These are phyloP conservation scores for Calonectria pauciramosa DNA, from an alignment of 2,329 filamentous ascomycete genomes.

Conservation along the genomic window DNA sequence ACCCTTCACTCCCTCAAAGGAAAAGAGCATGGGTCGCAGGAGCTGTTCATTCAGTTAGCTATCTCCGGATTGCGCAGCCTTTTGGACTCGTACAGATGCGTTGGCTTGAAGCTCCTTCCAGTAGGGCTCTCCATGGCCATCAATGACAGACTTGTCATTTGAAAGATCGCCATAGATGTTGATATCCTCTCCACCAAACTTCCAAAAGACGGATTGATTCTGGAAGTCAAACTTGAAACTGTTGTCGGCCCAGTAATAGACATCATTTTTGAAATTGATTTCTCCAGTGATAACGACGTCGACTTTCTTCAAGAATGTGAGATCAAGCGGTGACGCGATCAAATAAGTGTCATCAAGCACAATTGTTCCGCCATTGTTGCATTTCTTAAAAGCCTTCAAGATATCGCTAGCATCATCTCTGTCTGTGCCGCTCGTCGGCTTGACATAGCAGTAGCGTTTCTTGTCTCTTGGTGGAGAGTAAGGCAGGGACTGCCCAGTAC, in stretches of 20 bases:
- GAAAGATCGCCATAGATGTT: conserved; percentile 77
- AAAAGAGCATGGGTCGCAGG: conserved; percentile 40
- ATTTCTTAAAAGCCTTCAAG: conserved; percentile 51
- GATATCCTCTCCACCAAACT: conserved; percentile 55
- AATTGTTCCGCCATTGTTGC: conserved; percentile 74
- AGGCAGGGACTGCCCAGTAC: conserved; percentile 34
- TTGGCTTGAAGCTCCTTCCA: conserved; percentile 40
- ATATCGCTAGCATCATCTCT: conserved; percentile 37
- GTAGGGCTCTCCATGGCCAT: conserved; percentile 51
- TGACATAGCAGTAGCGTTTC: conserved; percentile 36
- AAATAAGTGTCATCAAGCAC: conserved; percentile 72
- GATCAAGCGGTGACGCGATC: conserved; percentile 74
- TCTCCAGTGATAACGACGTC: conserved; percentile 71
- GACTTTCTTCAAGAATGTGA: conserved; percentile 74
- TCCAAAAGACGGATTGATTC: conserved; percentile 65
- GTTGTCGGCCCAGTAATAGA: conserved; percentile 77
- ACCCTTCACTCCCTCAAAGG: conserved; percentile 53
- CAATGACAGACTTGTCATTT: conserved; percentile 76
- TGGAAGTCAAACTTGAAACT: conserved; percentile 76
- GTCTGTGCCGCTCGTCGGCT: conserved; percentile 26
- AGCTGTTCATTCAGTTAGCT: conserved; percentile 54
- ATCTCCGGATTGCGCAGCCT: conserved; percentile 69
- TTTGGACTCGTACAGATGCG: conserved; percentile 27
- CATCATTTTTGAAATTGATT: conserved; percentile 75
- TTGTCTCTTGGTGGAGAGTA: conserved; percentile 31